Conservation (phyloP, 192 early-diverging fungal species). For the Ambispora gerdemannii region DNA sequence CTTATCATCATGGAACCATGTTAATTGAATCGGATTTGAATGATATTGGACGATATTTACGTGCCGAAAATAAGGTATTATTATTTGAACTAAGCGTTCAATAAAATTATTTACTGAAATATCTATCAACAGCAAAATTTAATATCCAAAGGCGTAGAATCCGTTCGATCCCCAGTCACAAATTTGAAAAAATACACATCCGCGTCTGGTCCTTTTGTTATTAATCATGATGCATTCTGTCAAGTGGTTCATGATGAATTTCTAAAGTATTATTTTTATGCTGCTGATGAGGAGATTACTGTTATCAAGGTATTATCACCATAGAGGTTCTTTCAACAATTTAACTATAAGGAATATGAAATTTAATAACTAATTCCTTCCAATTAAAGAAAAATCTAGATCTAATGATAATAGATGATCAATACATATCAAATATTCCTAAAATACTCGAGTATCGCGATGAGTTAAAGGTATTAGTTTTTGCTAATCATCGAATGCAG, state of each 20-base stretch:
- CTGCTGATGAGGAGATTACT: too few relatives aligned
- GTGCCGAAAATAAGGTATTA: slow-evolving; percentile 20
- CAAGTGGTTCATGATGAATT: slow-evolving; percentile 73
- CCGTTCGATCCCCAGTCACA: slow-evolving; percentile 84
- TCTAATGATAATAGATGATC: slow-evolving; percentile 2
- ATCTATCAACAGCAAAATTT: slow-evolving; percentile 50
- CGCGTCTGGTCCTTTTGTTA: too few relatives aligned
- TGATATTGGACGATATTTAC: slow-evolving; percentile 35
- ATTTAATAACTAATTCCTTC: too few relatives aligned
- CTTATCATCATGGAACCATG: slow-evolving; percentile 99
- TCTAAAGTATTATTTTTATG: slow-evolving; percentile 46
- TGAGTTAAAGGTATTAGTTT: slow-evolving; percentile 32
- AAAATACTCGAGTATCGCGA: slow-evolving; percentile 17
- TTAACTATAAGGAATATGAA: slow-evolving; percentile 17
- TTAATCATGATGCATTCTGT: slow-evolving; percentile 83
- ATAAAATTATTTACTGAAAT: background rate
- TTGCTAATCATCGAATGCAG: too few relatives aligned
- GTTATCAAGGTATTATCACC: too few relatives aligned
- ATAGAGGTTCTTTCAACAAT: too few relatives aligned
- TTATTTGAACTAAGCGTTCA: background rate
- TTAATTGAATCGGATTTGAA: slow-evolving; percentile 84
- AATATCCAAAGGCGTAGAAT: slow-evolving; percentile 83
- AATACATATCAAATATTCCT: slow-evolving; percentile 2
- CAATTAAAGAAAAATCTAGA: background rate
- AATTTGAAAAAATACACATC: slow-evolving; percentile 76